Base-by-base conservation (phyloP, 768 basidiomycete species). In the Solioccasus polychromus region DNA sequence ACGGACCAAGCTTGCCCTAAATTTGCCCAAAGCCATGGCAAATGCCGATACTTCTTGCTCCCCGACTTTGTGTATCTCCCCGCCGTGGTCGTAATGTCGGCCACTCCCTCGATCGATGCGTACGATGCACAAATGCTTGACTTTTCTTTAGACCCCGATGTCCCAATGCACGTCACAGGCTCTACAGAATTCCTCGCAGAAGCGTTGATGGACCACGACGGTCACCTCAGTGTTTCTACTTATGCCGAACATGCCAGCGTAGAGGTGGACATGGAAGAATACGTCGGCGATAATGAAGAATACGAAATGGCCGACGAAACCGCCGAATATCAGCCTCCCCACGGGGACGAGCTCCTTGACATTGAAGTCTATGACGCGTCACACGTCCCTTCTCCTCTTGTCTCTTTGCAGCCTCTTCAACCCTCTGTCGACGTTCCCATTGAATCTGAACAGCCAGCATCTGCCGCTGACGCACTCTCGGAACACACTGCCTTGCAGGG, bases 121-220 rank as follows among this genome's bases (percentile, higher is more conserved):
- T 80, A 71, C 62, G 83, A 85, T 66, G 69, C 80, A 14, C 80
- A 73, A 60, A 85, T 85, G 83, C 63, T 77, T 39, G 82, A 84
- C 65, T 82, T 75, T 55, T 64, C 63, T 44, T 61, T 60, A 47
- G 82, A 84, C 61, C 57, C 71, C 29, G 83, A 85, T 61, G 75
- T 82, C 39, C 70, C 75, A 54, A 84, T 85, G 82, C 72, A 78
- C 51, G 58, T 68, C 2, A 48, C 62, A 29, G 55, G 50, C 20
- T 69, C 74, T 8, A 65, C 71, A 40, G 79, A 82, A 39, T 58
- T 71, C 25, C 83, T 73, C 70, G 44, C 72, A 71, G 52, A 83
- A 62, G 69, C 74, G 4, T 58, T 69, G 43, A 85, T 85, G 83
- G 79, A 82, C 52, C 80, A 81, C 44, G 81, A 81, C 54, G 59